Conservation (phyloP, 805 yeast species). For the Scheffersomyces coipomensis region DNA sequence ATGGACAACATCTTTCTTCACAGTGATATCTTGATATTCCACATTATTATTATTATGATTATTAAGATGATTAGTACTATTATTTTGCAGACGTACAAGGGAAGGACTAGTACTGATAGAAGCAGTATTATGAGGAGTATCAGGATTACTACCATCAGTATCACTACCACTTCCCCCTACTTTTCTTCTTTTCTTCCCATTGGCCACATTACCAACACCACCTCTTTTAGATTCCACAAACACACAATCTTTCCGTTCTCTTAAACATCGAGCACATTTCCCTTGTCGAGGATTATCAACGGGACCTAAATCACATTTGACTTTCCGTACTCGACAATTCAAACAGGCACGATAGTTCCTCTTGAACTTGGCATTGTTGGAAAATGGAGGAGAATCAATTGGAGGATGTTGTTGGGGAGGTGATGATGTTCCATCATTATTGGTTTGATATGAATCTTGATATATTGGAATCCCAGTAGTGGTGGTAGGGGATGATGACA, state of each 20-base stretch:
- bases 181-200: conserved; percentile 53
- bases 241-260: conserved; percentile 82
- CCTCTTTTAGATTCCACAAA: conserved; percentile 46
- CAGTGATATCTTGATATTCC: no score
- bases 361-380: conserved; percentile 36
- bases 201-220: conserved; percentile 25
- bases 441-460: neutral
- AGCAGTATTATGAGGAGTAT: conserved; percentile 1
- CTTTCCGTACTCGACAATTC: conserved; percentile 80
- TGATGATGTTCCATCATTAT: neutral
- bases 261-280: conserved; percentile 80
- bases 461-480: no score
- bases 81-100: no score
- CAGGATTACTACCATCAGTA: neutral
- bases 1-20: no score
- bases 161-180: conserved; percentile 7
- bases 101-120: no score
- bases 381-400: neutral
- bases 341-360: conserved; percentile 82
- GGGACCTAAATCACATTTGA: conserved; percentile 82
- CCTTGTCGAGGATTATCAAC: conserved; percentile 71
- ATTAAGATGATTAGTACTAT: no score
- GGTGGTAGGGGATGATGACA: no score
- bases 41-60: no score
- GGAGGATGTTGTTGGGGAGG: neutral